Percentiles rank a stretch among this genome's conserved stretches.
These are phyloP conservation scores for Stachybotrys echinatus DNA, from an alignment of 2,329 filamentous ascomycete genomes.

Conservation along the genomic window DNA sequence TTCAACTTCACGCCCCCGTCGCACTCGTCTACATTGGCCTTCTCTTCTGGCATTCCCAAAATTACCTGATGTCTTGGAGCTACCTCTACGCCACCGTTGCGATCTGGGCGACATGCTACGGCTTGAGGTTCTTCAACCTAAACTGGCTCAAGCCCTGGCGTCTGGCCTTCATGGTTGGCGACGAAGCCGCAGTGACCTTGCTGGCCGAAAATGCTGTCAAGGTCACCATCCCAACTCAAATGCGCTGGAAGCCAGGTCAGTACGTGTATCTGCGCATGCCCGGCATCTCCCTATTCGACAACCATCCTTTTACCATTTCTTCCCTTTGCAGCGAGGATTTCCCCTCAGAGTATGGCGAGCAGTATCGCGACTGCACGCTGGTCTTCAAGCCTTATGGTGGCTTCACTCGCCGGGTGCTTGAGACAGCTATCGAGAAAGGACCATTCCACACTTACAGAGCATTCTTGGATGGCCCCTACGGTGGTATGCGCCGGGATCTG, in stretches of 20 bases:
- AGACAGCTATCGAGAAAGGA: slow-evolving; percentile 77
- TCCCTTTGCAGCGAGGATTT: slow-evolving; percentile 92
- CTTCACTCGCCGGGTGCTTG: slow-evolving; percentile 81
- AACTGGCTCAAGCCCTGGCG: slow-evolving; percentile 85
- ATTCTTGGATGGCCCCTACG: slow-evolving; percentile 91
- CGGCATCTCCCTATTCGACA: slow-evolving; percentile 82
- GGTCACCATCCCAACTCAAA: slow-evolving; percentile 87
- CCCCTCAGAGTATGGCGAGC: slow-evolving; percentile 82
- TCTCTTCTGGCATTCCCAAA: slow-evolving; percentile 94
- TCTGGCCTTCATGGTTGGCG: slow-evolving; percentile 78
- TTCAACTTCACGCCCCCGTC: slow-evolving; percentile 75
- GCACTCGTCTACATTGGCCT: slow-evolving; percentile 75
- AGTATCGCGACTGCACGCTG: slow-evolving; percentile 82
- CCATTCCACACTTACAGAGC: slow-evolving; percentile 90
- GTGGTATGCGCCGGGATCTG: slow-evolving; percentile 85
- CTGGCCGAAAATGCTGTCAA: slow-evolving; percentile 95
- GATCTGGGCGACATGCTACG: slow-evolving; percentile 73
- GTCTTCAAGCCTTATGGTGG: slow-evolving; percentile 90
- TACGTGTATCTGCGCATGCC: slow-evolving; percentile 95
- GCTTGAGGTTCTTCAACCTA: slow-evolving; percentile 72
- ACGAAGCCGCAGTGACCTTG: slow-evolving; percentile 83
- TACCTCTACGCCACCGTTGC: slow-evolving; percentile 79
- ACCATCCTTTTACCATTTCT: slow-evolving; percentile 92
- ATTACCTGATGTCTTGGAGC: slow-evolving; percentile 83
- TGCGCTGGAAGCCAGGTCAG: slow-evolving; percentile 89